Evolutionary conservation across 2,329 filamentous ascomycete genomes (phyloP).

Genomic region (Thelonectria olida): DNA sequence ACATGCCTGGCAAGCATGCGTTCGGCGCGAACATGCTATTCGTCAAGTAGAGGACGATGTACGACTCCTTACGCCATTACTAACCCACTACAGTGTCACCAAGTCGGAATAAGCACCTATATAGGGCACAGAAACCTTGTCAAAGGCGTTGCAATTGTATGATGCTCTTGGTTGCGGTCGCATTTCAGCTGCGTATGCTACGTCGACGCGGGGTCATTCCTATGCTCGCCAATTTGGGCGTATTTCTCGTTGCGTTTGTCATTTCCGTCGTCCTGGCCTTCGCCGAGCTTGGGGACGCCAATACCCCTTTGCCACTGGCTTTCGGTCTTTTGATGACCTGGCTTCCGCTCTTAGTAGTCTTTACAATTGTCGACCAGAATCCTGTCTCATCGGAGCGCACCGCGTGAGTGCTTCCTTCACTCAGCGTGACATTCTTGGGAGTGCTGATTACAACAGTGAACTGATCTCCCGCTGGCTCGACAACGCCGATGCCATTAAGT

Average conservation of each 20-base stretch:
- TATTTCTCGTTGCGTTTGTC: constrained; percentile 1
- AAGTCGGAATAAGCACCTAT: no score
- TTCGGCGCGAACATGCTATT: no score
- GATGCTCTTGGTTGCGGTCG: neutral
- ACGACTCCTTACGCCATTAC: no score
- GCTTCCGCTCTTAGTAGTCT: neutral
- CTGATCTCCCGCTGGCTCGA: constrained; percentile 4
- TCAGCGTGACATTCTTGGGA: no score
- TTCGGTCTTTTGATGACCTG: neutral
- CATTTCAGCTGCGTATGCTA: constrained; percentile 7
- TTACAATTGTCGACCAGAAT: constrained; percentile 3
- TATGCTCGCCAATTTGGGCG: neutral
- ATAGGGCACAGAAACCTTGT: no score
- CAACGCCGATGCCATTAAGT: no score
- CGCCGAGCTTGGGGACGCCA: neutral
- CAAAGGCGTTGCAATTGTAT: no score
- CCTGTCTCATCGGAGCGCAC: neutral
- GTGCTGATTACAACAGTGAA: neutral
- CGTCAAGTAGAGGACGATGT: no score
- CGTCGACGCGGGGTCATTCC: constrained; percentile 4
- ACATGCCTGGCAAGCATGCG: no score
- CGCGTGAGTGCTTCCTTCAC: neutral
- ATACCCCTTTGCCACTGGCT: neutral
- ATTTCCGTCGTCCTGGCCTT: constrained; percentile 5
- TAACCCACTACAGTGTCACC: no score